Evolutionary conservation across 2,329 filamentous ascomycete species (phyloP), one percentile per base, ranked within the genome.

Genomic region (Scedosporium minutisporum): DNA sequence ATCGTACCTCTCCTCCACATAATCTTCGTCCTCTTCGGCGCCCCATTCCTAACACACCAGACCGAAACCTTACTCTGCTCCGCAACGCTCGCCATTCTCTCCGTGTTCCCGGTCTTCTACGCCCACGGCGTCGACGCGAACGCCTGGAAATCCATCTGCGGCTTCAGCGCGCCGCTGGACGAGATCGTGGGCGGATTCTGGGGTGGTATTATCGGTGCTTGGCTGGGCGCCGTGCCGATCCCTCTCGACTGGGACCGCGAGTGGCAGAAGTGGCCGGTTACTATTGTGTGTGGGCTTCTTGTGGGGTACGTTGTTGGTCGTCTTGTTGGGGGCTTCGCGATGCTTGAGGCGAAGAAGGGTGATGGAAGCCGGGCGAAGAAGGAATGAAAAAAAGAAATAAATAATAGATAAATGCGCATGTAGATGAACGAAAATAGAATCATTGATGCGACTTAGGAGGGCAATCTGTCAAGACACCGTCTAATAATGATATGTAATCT

Each of bases 211-310:
- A 69, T 93, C 1, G 95, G 95, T 5, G 91, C 91, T 48, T 97
- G 95, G 95, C 77, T 96, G 51, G 95, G 95, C 3, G 95, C 95
- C 6, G 86, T 97, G 61, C 95, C 96, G 0, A 97, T 99, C 68
- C 95, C 95, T 1, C 78, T 99, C 67, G 95, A 99, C 73, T 97
- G 93, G 93, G 95, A 99, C 73, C 87, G 95, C n/a, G 92, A 96
- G 68, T 99, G 95, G 95, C 95, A 99, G 83, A 90, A 88, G 74
- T 99, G 93, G 90, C 95, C 95, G 0, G 88, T 97, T 58, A 99
- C 95, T 0, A 89, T 99, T 64, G 76, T 97, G 4, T 86, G 84
- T 1, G 95, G 95, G 2, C 81, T 89, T 18, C 97, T 96, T 74
- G 75, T 85, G 5, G 95, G 95, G 1, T 92, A 90, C 73, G 80